These are phyloP conservation scores for Avena atlantica DNA, from an alignment of 176 grass and related monocot genomes.

Conservation along the genomic window DNA sequence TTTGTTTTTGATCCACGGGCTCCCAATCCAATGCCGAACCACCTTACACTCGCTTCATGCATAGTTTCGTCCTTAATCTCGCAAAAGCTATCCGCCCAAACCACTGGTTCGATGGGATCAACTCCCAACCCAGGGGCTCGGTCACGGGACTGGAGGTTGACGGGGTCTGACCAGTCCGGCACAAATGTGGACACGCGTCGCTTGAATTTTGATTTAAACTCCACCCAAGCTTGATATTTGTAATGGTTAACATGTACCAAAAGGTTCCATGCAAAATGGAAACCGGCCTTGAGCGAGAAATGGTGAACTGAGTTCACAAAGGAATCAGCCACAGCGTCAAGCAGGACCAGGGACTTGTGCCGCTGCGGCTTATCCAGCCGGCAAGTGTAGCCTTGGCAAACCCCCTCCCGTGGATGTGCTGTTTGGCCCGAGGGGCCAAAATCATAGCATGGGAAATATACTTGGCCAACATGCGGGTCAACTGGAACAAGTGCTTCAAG, in stretches of 20 bases:
- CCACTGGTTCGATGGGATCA: not conserved
- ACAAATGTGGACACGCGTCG: not conserved
- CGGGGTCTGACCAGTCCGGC: not conserved
- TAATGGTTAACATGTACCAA: not conserved
- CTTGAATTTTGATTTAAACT: not conserved
- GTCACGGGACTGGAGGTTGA: not conserved
- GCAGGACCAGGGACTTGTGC: not conserved
- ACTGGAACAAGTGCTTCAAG: not conserved
- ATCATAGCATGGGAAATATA: not conserved
- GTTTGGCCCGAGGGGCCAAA: not conserved
- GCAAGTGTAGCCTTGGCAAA: conserved; percentile 1
- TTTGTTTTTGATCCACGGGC: not conserved
- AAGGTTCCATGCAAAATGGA: not conserved
- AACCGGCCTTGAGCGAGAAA: not conserved
- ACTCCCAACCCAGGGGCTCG: not conserved
- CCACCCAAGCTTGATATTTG: not conserved
- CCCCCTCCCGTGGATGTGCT: not conserved
- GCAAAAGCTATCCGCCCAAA: not conserved
- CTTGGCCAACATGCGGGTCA: not conserved
- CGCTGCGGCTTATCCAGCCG: not conserved
- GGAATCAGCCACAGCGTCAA: not conserved
- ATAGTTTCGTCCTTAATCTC: not conserved
- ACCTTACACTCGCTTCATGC: not conserved
- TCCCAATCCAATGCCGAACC: not conserved
- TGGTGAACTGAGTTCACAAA: not conserved